Base-by-base conservation (phyloP, 306 rosid genomes). In the Boehmeria nivea region DNA sequence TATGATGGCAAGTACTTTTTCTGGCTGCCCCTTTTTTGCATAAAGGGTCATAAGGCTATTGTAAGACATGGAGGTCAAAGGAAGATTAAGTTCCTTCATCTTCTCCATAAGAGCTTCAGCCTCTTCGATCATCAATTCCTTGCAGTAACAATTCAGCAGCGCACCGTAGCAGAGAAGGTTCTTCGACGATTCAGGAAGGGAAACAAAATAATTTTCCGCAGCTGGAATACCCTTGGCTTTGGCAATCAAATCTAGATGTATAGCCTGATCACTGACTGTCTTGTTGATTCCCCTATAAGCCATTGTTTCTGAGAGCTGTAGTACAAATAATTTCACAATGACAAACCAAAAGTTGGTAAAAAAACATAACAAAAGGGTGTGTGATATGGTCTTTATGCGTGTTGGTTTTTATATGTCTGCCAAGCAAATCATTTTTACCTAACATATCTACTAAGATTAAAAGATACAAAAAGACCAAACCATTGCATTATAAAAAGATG, bases 21-120 rank as follows among this genome's bases (percentile, higher is more conserved):
- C 83, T 6, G 85, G 82, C 49, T 65, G 69, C 59, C 68, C 83
- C 36, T 51, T 78, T 60, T 87, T 91, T 1, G 81, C 48, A 60
- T 91, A 82, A 11, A 87, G 89, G 15, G 99, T 87, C 96, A 87
- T 80, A 55, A 91, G 75, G 83, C 89, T 87, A 51, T 87, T 87
- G 64, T 78, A 84, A 10, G 93, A 63, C 83, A 91, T 68, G 49
- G 95, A 78, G 25, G 48, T 78, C 61, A 82, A 61, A 57, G 93
- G 69, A 78, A 87, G 83, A 68, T 62, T 72, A 59, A 87, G 89
- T 72, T 81, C 95, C 81, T 84, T 82, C 93, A 84, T 91, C 75
- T 91, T 87, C 68, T 82, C 93, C 54, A 82, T 8, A 17, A 91
- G 83, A 62, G 81, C 85, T 72, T 87, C 99, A 0, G 99, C 96